phyloP scores from a whole-genome alignment of 176 grass and related monocot genomes.

The Metroxylon sagu region DNA sequence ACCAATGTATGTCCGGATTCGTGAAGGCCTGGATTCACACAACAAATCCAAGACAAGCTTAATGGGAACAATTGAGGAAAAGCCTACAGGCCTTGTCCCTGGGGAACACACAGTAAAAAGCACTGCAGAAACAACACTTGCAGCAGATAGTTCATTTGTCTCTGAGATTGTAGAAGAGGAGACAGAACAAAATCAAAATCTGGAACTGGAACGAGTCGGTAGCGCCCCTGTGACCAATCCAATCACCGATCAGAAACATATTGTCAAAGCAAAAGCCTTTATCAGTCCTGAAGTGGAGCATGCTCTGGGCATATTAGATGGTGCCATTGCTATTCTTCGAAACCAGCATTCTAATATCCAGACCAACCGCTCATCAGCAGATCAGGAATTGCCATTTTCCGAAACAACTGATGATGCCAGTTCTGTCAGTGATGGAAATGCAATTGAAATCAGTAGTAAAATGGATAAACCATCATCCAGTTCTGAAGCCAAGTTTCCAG shows the following conservation, averaged over 20 bases:
- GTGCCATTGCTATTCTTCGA: conserved; percentile 45
- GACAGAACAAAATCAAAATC: conserved; percentile 16
- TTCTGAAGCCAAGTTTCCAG: conserved; percentile 2
- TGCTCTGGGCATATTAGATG: conserved; percentile 63
- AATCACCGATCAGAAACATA: neutral
- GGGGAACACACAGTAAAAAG: neutral
- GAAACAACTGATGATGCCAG: conserved; percentile 12
- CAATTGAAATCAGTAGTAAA: conserved; percentile 7
- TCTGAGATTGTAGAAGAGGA: conserved; percentile 68
- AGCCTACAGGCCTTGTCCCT: neutral
- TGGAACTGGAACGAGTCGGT: conserved; percentile 20
- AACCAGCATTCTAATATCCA: conserved; percentile 11
- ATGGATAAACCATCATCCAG: conserved; percentile 18
- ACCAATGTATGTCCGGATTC: conserved; percentile 61
- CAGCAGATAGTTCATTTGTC: conserved; percentile 17
- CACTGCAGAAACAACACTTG: conserved; percentile 17
- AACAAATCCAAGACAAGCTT: conserved; percentile 17
- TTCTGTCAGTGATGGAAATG: conserved; percentile 9
- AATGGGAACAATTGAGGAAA: conserved; percentile 1
- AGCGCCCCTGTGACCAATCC: neutral
- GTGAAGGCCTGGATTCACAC: conserved; percentile 31
- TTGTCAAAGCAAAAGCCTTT: conserved; percentile 12
- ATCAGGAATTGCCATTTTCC: conserved; percentile 26
- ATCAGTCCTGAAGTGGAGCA: conserved; percentile 66
- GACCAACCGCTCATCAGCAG: neutral